Evolutionary conservation across 1,139 yeast species (phyloP), one percentile per base, ranked within the genome.

Genomic region (Pneumocystis oryctolagi): DNA sequence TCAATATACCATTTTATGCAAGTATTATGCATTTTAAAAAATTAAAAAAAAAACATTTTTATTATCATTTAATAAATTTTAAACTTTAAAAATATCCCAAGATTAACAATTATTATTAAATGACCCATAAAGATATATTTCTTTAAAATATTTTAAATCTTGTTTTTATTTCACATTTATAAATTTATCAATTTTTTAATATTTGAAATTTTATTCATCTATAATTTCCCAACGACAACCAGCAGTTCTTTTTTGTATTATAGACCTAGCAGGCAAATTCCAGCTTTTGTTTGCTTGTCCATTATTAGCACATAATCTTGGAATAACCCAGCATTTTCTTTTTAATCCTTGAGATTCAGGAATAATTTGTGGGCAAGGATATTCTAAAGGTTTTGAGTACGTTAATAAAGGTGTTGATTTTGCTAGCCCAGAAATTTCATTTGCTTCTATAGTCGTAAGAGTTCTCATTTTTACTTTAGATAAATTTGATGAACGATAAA

Each of bases 221-320:
- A 47, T 12, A 47, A 20, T 47, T 47, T 47, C 55, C 55, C 55
- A 47, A 14, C 31, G 55, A 3, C 8, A 20, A 2, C 55, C 55
- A 20, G 12, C n/a, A 25, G 31, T 25, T 47, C 55, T 47, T 35
- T 32, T 53, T 37, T 63, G 65, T 20, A 53, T 59, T 18, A 62
- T 47, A 40, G 56, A 59, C n/a, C 58, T 60, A n/a, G 65, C 57
- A 39, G 65, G 63, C 32, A 63, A 40, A n/a, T 37, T 18, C 65
- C 65, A 63, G 16, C 61, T 60, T 32, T 61, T 60, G 25, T 62
- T 55, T n/a, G 64, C 64, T n/a, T 62, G 61, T 25, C 65, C 65
- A n/a, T 31, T 37, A 47, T 57, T 47, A 25, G 60, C 31, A 32
- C 55, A 61, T 12, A 63, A 14, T 40, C 61, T 63, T 32, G 65